A percentile compares a stretch with the other conserved stretches of the same genome.
Conservation (phyloP, 108 stramenopile species). For the Pseudonitzschia multiseries region DNA sequence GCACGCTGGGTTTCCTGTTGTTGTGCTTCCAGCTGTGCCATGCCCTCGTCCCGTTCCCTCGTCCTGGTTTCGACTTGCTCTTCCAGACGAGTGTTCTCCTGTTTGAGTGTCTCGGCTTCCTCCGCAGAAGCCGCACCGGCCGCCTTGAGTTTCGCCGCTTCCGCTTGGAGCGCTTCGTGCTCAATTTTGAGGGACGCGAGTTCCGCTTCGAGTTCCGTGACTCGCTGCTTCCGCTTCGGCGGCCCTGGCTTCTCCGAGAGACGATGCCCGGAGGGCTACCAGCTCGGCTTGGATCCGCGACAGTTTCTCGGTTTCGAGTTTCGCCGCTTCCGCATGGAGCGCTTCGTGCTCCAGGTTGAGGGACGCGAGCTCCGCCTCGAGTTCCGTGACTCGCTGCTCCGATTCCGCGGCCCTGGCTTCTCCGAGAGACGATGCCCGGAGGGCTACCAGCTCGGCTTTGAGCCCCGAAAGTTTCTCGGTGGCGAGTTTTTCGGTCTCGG, state of each 20-base stretch:
- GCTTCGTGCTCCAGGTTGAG: not conserved
- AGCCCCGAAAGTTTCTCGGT: not conserved
- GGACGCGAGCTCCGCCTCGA: slow-evolving; percentile 7
- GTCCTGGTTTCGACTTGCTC: not conserved
- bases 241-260: slow-evolving; percentile 2
- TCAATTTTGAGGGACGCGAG: not conserved
- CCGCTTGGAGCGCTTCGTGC: not conserved
- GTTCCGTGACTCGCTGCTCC: not conserved
- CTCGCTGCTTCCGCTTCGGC: slow-evolving; percentile 4
- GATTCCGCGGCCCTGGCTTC: slow-evolving; percentile 11
- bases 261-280: slow-evolving; percentile 8
- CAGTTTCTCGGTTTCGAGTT: not conserved
- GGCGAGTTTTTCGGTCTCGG: slow-evolving; percentile 9
- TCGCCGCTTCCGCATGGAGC: slow-evolving; percentile 8
- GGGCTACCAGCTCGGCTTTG: slow-evolving; percentile 3
- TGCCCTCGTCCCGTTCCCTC: slow-evolving; percentile 1
- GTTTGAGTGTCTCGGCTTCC: slow-evolving; percentile 8
- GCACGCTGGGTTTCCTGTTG: not conserved
- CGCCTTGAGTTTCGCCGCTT: not conserved
- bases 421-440: not conserved
- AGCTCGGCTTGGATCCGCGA: not conserved
- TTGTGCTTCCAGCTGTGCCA: not conserved
- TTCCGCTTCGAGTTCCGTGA: slow-evolving; percentile 8
- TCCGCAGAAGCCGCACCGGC: not conserved
- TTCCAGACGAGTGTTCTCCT: slow-evolving; percentile 3